Base-by-base conservation (phyloP, 2,329 filamentous ascomycete genomes). In the Colletotrichum sp. region DNA sequence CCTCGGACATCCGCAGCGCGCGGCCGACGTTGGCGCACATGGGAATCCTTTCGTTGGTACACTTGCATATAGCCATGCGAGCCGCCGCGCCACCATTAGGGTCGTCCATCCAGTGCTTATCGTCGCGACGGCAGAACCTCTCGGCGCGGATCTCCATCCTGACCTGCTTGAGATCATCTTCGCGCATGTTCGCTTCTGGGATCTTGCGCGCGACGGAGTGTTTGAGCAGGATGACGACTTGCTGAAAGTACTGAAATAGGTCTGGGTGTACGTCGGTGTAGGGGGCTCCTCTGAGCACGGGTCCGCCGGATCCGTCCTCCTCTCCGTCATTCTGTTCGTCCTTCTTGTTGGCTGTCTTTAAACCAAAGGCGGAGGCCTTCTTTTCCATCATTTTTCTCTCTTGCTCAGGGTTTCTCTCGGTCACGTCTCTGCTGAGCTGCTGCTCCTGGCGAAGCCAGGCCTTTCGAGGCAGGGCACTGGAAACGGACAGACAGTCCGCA, bases 311-410 rank as follows among this genome's bases (percentile, higher is more conserved):
- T 11, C 19, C 5, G 39, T 44, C 39, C 19, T 44, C 19, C 2
- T n/a, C 39, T 44, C 44, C 44, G n/a, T 49, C 2, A 5, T 49
- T 3, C 1, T 22, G n/a, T 12, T 49, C 7, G 44, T 49, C 44
- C 44, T 49, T 0, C 0, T 49, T 22, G 4, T 49, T 1, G 44
- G 44, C 19, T 1, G 1, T 49, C 0, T 49, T 22, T 22, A n/a
- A 49, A 1, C 44, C 44, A 0, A 12, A n/a, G 44, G 0, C 44
- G 0, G 19, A 12, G n/a, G 44, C 44, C n/a, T 49, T 2, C 1
- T 22, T 49, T 22, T n/a, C 44, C 44, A 49, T 22, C 11, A 3
- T 7, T 49, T 5, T 49, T 6, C 6, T 13, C n/a, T 22, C 44
- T 0, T 22, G n/a, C n/a, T 49, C 44, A 3, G 9, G 11, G n/a